Base-by-base conservation (phyloP, 352 stramenopile species). In the Globisporangium solare region DNA sequence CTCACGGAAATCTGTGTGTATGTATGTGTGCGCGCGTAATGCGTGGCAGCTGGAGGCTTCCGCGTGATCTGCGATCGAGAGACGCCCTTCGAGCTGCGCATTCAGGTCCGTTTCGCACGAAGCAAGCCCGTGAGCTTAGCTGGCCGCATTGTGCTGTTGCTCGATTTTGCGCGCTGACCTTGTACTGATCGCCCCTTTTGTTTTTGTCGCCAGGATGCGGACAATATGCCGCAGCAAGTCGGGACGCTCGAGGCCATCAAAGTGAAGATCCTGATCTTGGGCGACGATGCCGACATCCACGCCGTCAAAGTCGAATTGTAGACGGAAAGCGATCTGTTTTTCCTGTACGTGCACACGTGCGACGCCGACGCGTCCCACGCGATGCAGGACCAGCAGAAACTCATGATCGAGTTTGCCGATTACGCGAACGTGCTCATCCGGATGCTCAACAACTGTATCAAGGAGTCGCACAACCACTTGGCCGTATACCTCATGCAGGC, bases 381-480 rank as follows among this genome's bases (percentile, higher is more conserved):
- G 11, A 96, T 98, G 76, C 91, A 97, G 60, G 89, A 98, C 54
- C 86, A 97, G 64, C 92, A 98, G 59, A 97, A 97, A 59, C 86
- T 98, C 46, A 97, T 97, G 88, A 89, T 98, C 48, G 92, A 98
- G 49, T 98, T 98, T 61, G 71, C 79, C 13, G 92, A 98, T 65
- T 98, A 97, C 67, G 80, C 89, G 17, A 96, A 95, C 56, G 88
- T 98, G 43, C 76, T 98, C 39, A 96, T 97, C 51, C 81, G 90
- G 21, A 97, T 97, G 90, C 86, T 98, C 24, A 98, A 97, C 73
- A 96, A 97, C 64, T 97, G 92, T 68, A 98, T 98, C 67, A 95
- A 97, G 58, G 91, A 98, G 64, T 91, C 92, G 2, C 88, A 98
- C 67, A 97, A 90, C 64, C 88, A 98, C 61, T 66, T 98, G 45